Conservation (phyloP, 371 early-diverging fungal species). For the Coemansia sp. region DNA sequence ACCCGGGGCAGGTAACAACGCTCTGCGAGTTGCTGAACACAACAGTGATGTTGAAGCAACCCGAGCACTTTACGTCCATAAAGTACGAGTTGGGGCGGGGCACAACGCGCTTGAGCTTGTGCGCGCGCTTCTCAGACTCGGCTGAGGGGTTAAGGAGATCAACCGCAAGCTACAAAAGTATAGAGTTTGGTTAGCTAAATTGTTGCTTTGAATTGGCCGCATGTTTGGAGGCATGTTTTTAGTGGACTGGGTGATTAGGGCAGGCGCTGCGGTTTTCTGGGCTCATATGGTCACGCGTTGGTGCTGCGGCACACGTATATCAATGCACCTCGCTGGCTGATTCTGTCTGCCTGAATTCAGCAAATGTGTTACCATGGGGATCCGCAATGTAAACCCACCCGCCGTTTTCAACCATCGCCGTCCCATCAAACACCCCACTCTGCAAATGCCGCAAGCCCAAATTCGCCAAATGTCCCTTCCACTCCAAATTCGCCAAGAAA, state of each 20-base stretch:
- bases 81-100: slow-evolving; percentile 99
- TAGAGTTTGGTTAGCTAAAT: not conserved
- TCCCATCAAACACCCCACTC: not conserved
- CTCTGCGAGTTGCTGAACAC: slow-evolving; percentile 99
- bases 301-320: no score
- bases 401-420: not conserved
- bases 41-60: slow-evolving; percentile 95
- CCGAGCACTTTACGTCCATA: slow-evolving; percentile 99
- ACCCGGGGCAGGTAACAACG: slow-evolving; percentile 94
- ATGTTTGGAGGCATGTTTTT: no score
- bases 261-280: no score
- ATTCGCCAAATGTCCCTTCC: not conserved
- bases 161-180: slow-evolving; percentile 83
- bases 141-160: slow-evolving; percentile 98
- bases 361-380: no score
- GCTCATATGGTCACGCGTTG: no score
- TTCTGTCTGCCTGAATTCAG: no score
- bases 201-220: no score
- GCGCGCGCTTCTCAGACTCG: slow-evolving; percentile 89
- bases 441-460: not conserved
- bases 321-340: no score
- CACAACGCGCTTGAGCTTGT: slow-evolving; percentile 99
- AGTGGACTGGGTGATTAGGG: no score
- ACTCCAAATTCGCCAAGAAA: not conserved
- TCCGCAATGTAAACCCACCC: no score